Evolutionary conservation across 768 basidiomycete species (phyloP).

Genomic region (Terana coerulea): DNA sequence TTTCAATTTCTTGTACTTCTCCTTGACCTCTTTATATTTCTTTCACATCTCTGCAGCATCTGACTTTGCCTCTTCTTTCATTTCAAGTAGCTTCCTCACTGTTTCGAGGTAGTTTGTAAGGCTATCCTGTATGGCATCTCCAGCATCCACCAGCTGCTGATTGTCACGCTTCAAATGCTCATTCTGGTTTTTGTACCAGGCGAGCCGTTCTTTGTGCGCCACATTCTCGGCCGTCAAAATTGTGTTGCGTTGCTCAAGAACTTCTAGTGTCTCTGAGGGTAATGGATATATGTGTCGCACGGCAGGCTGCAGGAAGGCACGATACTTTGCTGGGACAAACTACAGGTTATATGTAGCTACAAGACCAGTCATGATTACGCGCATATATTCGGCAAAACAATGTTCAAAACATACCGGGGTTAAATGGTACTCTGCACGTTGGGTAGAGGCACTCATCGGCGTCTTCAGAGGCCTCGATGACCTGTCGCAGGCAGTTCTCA

Average conservation of each 20-base stretch:
- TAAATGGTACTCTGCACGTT: constrained; percentile 26
- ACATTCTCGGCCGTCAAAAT: constrained; percentile 39
- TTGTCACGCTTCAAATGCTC: constrained; percentile 19
- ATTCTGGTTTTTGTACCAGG: constrained; percentile 15
- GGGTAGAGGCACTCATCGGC: constrained; percentile 28
- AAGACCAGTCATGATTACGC: no score
- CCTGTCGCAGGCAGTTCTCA: constrained; percentile 25
- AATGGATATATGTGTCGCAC: constrained; percentile 47
- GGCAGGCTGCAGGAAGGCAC: constrained; percentile 40
- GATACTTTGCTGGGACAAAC: constrained; percentile 47
- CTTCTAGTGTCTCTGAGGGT: constrained; percentile 26
- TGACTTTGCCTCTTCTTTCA: constrained; percentile 14
- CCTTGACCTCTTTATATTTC: constrained; percentile 19
- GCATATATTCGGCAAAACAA: no score
- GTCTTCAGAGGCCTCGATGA: constrained; percentile 24
- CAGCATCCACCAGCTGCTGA: not conserved
- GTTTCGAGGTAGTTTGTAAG: not conserved
- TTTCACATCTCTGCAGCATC: constrained; percentile 17
- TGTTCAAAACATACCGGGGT: constrained; percentile 20
- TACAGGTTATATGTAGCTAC: constrained; percentile 33
- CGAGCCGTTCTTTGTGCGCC: constrained; percentile 34
- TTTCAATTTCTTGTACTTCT: constrained; percentile 19
- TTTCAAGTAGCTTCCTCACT: constrained; percentile 11
- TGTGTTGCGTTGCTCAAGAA: constrained; percentile 36
- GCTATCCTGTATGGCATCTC: not conserved